A percentile compares a stretch with the other conserved stretches of the same genome.
phyloP scores from a whole-genome alignment of 805 yeast genomes.

The Lipomyces sp. region DNA sequence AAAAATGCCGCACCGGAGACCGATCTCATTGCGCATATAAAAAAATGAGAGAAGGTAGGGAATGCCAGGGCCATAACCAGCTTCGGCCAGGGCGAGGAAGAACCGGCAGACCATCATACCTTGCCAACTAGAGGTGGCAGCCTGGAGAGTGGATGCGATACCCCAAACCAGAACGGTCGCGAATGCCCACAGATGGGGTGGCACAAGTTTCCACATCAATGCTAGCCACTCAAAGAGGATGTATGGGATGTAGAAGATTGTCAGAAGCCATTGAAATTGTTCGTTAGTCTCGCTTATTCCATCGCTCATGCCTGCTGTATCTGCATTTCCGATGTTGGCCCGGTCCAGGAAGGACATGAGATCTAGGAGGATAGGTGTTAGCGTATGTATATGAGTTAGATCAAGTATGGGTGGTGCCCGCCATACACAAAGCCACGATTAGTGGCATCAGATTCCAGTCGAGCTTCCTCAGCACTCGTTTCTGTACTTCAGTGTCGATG shows the following conservation, averaged over 20 bases:
- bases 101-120: conserved; percentile 22
- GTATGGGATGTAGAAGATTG: conserved; percentile 47
- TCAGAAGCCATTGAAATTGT: conserved; percentile 52
- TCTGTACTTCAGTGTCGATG: neutral
- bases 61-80: conserved; percentile 52
- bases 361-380: conserved; percentile 29
- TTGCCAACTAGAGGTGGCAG: neutral
- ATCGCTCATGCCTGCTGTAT: conserved; percentile 51
- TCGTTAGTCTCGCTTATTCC: conserved; percentile 50
- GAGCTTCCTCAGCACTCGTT: conserved; percentile 4
- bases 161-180: conserved; percentile 40
- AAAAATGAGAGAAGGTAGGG: conserved; percentile 48
- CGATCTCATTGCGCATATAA: conserved; percentile 50
- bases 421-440: conserved; percentile 1
- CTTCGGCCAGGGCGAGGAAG: conserved; percentile 50
- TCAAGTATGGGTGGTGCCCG: neutral
- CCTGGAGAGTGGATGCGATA: conserved; percentile 1
- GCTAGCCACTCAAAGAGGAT: conserved; percentile 45
- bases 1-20: conserved; percentile 48
- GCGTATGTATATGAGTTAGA: neutral
- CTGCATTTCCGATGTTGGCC: conserved; percentile 51
- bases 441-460: conserved; percentile 7
- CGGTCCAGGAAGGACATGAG: conserved; percentile 45
- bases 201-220: conserved; percentile 36
- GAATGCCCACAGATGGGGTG: conserved; percentile 43